phyloP scores from a whole-genome alignment of 2,329 filamentous ascomycete species.

The Westerdykella sp. region DNA sequence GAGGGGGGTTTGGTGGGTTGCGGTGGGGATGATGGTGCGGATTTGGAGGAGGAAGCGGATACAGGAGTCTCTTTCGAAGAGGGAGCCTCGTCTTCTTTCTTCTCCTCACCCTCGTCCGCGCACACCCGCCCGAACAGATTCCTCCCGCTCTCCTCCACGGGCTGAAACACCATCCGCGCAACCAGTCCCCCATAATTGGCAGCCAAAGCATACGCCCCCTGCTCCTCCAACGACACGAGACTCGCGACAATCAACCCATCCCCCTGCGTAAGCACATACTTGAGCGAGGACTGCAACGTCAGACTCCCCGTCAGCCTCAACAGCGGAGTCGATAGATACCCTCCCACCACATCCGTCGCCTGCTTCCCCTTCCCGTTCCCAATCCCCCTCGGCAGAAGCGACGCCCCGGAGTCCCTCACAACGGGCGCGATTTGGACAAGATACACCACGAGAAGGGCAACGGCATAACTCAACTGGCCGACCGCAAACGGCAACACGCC shows the following conservation, averaged over 20 bases:
- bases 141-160: constrained; percentile 87
- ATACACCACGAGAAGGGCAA: constrained; percentile 65
- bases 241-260: constrained; percentile 82
- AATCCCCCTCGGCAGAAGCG: constrained; percentile 52
- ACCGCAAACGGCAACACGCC: constrained; percentile 85
- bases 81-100: too few relatives aligned
- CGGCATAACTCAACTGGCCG: constrained; percentile 74
- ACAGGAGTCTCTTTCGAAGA: too few relatives aligned
- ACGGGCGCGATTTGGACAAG: constrained; percentile 53
- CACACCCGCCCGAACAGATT: constrained; percentile 83
- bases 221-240: constrained; percentile 69
- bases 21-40: not conserved
- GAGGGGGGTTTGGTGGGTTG: constrained; percentile 12
- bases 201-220: constrained; percentile 87
- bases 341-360: constrained; percentile 10
- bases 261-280: constrained; percentile 89
- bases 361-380: constrained; percentile 24
- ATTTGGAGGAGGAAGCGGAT: not conserved
- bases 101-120: constrained; percentile 26
- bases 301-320: constrained; percentile 71
- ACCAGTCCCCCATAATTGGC: constrained; percentile 87
- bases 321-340: constrained; percentile 60
- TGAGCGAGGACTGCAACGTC: constrained; percentile 81
- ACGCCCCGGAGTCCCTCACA: constrained; percentile 57
- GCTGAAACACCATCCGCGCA: constrained; percentile 85